phyloP scores from a whole-genome alignment of 352 stramenopile genomes.

The Saprolegnia parasitica region DNA sequence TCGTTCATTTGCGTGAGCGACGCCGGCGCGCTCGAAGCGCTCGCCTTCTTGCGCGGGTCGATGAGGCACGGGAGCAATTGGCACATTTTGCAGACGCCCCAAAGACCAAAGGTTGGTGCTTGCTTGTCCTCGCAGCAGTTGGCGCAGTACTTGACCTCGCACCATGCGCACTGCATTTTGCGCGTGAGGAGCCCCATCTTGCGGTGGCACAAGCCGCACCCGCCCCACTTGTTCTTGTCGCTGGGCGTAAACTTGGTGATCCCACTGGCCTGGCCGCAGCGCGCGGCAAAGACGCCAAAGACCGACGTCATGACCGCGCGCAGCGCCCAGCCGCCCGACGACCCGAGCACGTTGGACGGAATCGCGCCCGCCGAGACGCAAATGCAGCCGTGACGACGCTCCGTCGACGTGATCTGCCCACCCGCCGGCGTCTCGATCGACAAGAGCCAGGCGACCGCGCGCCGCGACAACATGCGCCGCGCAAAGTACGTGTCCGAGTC shows the following conservation, averaged over 20 bases:
- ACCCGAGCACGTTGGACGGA: conserved; percentile 57
- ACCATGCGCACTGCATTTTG: conserved; percentile 75
- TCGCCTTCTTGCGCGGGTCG: conserved; percentile 66
- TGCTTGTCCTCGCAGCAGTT: conserved; percentile 83
- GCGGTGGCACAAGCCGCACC: conserved; percentile 76
- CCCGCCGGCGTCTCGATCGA: conserved; percentile 69
- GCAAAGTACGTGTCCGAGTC: conserved; percentile 76
- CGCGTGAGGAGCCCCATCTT: conserved; percentile 76
- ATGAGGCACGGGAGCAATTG: conserved; percentile 76
- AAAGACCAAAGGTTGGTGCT: conserved; percentile 65
- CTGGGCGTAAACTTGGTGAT: conserved; percentile 46
- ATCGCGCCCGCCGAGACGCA: conserved; percentile 73
- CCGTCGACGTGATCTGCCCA: conserved; percentile 63
- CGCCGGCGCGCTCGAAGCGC: conserved; percentile 16
- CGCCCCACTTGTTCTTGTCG: conserved; percentile 64
- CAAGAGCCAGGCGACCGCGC: conserved; percentile 68
- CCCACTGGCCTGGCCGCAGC: conserved; percentile 54
- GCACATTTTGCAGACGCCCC: conserved; percentile 74
- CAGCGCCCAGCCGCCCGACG: conserved; percentile 68
- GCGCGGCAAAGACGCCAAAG: conserved; percentile 73
- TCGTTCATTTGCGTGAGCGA: conserved; percentile 27
- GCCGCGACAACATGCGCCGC: conserved; percentile 57
- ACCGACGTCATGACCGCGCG: conserved; percentile 83
- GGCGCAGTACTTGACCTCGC: conserved; percentile 82
- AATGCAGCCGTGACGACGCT: conserved; percentile 67